Conservation (phyloP, 1,139 yeast genomes). For the Taphrina populina region DNA sequence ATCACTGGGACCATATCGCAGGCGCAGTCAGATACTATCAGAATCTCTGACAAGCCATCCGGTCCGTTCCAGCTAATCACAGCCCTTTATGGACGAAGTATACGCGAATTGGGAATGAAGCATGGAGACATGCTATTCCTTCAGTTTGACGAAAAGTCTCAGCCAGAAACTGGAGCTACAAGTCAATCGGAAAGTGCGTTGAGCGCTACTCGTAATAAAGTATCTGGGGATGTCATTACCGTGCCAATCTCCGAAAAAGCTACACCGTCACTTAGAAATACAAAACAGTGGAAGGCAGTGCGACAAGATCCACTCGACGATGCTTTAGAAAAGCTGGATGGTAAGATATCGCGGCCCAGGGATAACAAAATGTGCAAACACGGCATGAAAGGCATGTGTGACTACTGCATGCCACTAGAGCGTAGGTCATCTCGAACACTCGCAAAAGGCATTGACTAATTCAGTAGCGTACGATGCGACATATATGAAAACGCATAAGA, state of each 20-base stretch:
- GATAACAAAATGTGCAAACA: conserved; percentile 73
- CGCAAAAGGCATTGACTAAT: too few relatives aligned
- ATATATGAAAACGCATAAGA: conserved; percentile 70
- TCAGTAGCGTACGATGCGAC: conserved; percentile 87
- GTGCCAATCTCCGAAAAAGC: conserved; percentile 21
- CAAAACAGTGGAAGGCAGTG: conserved; percentile 39
- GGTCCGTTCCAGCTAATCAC: conserved; percentile 53
- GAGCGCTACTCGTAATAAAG: conserved; percentile 35
- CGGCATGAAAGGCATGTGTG: conserved; percentile 95
- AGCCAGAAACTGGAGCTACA: neutral
- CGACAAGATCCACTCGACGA: conserved; percentile 60
- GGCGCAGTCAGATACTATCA: conserved; percentile 41
- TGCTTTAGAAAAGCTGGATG: conserved; percentile 63
- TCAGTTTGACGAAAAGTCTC: conserved; percentile 3
- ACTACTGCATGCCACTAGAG: conserved; percentile 90
- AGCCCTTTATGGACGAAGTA: conserved; percentile 51
- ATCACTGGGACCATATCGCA: conserved; percentile 6
- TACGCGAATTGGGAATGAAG: conserved; percentile 57
- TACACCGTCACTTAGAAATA: neutral
- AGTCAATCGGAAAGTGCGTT: conserved; percentile 8
- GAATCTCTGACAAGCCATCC: conserved; percentile 49
- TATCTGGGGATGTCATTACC: conserved; percentile 37
- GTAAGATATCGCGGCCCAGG: conserved; percentile 62
- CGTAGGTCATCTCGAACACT: conserved; percentile 8
- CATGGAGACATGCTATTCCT: conserved; percentile 38